Conservation (phyloP, 2,329 filamentous ascomycete genomes). For the Verticillium nubilum region DNA sequence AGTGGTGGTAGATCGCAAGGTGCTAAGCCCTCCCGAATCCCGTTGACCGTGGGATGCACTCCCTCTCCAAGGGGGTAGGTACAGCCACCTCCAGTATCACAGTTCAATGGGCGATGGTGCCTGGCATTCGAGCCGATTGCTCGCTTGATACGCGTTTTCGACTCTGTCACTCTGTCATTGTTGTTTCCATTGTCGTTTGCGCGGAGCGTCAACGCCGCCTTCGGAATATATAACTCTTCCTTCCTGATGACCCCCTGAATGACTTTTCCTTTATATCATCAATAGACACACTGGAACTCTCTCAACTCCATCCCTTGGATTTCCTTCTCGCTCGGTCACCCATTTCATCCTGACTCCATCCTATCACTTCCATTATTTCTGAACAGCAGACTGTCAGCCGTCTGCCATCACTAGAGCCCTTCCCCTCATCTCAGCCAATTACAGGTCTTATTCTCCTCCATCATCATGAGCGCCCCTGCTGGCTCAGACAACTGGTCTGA, state of each 20-base stretch:
- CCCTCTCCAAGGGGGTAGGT: not conserved
- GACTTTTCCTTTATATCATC: not conserved
- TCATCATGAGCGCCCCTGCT: not conserved
- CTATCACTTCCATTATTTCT: too few species aligned
- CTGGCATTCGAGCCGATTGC: not conserved
- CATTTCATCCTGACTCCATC: too few species aligned
- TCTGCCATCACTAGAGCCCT: too few species aligned
- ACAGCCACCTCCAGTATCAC: not conserved
- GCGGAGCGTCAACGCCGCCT: not conserved
- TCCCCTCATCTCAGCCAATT: too few species aligned
- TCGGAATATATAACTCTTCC: not conserved
- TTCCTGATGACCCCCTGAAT: not conserved
- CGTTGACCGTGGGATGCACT: not conserved
- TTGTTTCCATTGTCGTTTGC: not conserved
- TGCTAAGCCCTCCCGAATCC: not conserved
- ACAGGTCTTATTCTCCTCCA: too few species aligned
- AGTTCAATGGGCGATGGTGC: not conserved
- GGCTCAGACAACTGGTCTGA: slow-evolving; percentile 12
- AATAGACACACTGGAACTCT: too few species aligned
- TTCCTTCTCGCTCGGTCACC: too few species aligned
- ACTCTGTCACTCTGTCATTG: not conserved
- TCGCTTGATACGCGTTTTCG: not conserved
- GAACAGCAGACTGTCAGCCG: too few species aligned
- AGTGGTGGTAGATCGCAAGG: not conserved
- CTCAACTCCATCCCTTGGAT: too few species aligned